These are phyloP conservation scores for Eutypa lata DNA, from an alignment of 2,329 filamentous ascomycete species.

Conservation along the genomic window DNA sequence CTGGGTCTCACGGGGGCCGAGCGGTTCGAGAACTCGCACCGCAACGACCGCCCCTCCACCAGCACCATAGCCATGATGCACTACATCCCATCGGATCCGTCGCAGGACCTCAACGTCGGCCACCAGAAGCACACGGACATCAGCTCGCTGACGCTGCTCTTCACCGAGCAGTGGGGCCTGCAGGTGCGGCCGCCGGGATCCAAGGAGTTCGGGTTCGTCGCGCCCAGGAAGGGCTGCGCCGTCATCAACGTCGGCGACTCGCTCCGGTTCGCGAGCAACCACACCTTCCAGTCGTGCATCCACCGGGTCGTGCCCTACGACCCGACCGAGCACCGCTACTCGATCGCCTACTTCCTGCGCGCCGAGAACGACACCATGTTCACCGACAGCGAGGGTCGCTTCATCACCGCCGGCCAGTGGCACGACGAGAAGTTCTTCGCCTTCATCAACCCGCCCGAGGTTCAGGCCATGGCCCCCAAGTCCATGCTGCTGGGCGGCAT, in stretches of 20 bases:
- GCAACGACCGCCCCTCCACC: constrained; percentile 46
- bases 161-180: constrained; percentile 55
- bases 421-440: constrained; percentile 54
- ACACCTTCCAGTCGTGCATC: constrained; percentile 54
- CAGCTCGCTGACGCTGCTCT: constrained; percentile 52
- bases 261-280: constrained; percentile 51
- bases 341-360: constrained; percentile 56
- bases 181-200: constrained; percentile 51
- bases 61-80: constrained; percentile 54
- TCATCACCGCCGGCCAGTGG: constrained; percentile 51
- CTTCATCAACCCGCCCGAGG: constrained; percentile 40
- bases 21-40: constrained; percentile 49
- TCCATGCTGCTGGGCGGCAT: constrained; percentile 50
- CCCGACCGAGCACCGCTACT: constrained; percentile 53
- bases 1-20: constrained; percentile 41
- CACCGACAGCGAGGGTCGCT: constrained; percentile 50
- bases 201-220: constrained; percentile 51
- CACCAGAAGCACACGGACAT: constrained; percentile 59
- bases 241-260: constrained; percentile 59
- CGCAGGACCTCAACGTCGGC: constrained; percentile 41
- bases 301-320: constrained; percentile 55
- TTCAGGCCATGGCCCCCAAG: constrained; percentile 45
- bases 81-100: constrained; percentile 45
- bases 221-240: constrained; percentile 47
- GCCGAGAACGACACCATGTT: constrained; percentile 56